Evolutionary conservation across 2,329 filamentous ascomycete genomes (phyloP).

Genomic region (Parafenestella ontariensis): DNA sequence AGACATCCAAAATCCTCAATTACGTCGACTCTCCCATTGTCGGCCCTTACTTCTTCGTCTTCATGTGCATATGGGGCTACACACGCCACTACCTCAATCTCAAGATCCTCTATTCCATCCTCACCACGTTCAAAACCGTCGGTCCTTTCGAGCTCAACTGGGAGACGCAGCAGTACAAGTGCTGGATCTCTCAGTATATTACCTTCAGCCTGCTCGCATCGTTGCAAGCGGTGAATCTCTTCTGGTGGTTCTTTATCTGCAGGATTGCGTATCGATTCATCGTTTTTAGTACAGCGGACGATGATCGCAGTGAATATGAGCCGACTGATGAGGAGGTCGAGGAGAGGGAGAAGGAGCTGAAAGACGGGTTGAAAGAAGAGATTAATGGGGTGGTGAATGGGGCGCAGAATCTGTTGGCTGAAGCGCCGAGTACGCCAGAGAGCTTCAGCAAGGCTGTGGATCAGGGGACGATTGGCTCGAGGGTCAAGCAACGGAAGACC

Average conservation of each 20-base stretch:
- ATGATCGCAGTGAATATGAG: constrained; percentile 75
- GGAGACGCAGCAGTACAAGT: constrained; percentile 80
- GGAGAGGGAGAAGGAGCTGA: constrained; percentile 26
- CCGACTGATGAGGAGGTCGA: constrained; percentile 55
- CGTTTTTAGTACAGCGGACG: constrained; percentile 66
- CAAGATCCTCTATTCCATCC: constrained; percentile 75
- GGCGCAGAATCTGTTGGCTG: constrained; percentile 34
- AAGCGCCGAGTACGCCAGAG: constrained; percentile 28
- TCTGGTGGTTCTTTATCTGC: constrained; percentile 81
- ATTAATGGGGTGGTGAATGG: constrained; percentile 20
- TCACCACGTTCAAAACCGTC: constrained; percentile 76
- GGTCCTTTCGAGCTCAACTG: constrained; percentile 80
- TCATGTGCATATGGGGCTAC: constrained; percentile 87
- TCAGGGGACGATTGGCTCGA: constrained; percentile 22
- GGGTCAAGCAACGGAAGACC: constrained; percentile 27
- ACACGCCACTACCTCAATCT: constrained; percentile 86
- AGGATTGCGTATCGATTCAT: constrained; percentile 77
- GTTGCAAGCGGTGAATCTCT: constrained; percentile 78
- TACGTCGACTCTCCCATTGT: constrained; percentile 83
- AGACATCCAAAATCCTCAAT: constrained; percentile 91
- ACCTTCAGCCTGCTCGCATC: constrained; percentile 68
- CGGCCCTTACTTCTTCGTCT: constrained; percentile 83
- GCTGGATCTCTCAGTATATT: constrained; percentile 71
- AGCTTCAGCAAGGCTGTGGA: constrained; percentile 8
- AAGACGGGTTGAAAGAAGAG: constrained; percentile 8